phyloP scores from a whole-genome alignment of 768 basidiomycete species.

The Tulasnella sp. region DNA sequence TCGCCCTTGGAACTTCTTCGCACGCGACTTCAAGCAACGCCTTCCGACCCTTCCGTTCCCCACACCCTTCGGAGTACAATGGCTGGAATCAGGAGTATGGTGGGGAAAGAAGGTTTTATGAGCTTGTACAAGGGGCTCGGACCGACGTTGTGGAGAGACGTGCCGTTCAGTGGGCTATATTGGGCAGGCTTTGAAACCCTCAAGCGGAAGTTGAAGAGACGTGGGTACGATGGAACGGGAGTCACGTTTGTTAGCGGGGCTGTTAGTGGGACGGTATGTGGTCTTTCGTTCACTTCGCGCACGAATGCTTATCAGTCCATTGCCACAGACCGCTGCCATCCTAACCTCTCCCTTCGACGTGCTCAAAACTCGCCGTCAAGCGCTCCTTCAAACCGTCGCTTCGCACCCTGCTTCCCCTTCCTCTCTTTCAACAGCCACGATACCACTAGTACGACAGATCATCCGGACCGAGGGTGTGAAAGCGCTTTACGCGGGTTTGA shows the following conservation, averaged over 20 bases:
- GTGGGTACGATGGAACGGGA: slow-evolving; percentile 44
- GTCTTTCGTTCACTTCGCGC: neutral
- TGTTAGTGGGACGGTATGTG: slow-evolving; percentile 53
- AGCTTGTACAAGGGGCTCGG: slow-evolving; percentile 87
- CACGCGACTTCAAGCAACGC: slow-evolving; percentile 87
- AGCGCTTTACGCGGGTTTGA: slow-evolving; percentile 72
- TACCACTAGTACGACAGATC: slow-evolving; percentile 58
- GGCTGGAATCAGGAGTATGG: slow-evolving; percentile 44
- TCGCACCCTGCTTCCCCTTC: slow-evolving; percentile 31
- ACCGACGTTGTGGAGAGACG: slow-evolving; percentile 91
- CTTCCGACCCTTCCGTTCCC: slow-evolving; percentile 52
- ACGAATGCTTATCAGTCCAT: neutral
- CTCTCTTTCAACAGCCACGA: slow-evolving; percentile 33
- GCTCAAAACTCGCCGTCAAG: slow-evolving; percentile 87
- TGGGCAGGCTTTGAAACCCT: slow-evolving; percentile 90
- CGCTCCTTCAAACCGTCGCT: slow-evolving; percentile 47
- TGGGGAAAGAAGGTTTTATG: slow-evolving; percentile 48
- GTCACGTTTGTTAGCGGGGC: slow-evolving; percentile 87
- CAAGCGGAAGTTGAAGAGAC: slow-evolving; percentile 49
- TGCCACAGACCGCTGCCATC: slow-evolving; percentile 50
- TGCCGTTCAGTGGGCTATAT: slow-evolving; percentile 93
- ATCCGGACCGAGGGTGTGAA: slow-evolving; percentile 64
- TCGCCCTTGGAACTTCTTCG: slow-evolving; percentile 90
- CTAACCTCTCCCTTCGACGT: slow-evolving; percentile 95
- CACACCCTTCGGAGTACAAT: slow-evolving; percentile 52